Evolutionary conservation across 202 grass and related monocot genomes (phyloP).

Genomic region (Carex sylvatica): DNA sequence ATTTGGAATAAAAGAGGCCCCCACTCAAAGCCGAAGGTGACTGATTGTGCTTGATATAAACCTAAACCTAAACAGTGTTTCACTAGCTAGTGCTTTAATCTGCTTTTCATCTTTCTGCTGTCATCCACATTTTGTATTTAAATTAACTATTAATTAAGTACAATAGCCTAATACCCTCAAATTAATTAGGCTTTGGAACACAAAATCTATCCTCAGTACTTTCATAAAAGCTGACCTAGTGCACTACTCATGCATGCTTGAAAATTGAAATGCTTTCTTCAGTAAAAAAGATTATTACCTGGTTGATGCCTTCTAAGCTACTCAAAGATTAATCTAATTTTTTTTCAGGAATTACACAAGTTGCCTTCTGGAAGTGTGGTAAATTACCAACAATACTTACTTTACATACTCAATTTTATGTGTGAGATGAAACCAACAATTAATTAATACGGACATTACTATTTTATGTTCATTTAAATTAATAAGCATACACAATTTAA

Average conservation of each 20-base stretch:
- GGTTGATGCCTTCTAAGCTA: constrained; percentile 1
- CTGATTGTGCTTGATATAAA: constrained; percentile 14
- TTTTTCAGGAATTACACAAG: background rate
- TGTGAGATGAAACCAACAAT: too few relatives aligned
- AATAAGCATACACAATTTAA: too few relatives aligned
- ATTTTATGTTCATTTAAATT: too few relatives aligned
- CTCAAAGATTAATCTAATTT: constrained; percentile 1
- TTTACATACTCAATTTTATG: background rate
- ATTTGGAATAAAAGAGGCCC: too few relatives aligned
- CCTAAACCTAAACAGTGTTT: constrained; percentile 5
- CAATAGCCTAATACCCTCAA: background rate
- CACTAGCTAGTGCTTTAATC: background rate
- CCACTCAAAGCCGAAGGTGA: background rate
- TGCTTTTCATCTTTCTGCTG: constrained; percentile 1
- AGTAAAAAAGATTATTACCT: background rate
- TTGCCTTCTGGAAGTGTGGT: background rate
- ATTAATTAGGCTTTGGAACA: background rate
- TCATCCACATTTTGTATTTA: background rate
- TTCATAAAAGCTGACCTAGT: background rate
- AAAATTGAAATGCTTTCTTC: background rate
- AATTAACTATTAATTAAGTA: background rate
- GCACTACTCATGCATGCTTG: background rate
- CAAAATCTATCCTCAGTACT: background rate
- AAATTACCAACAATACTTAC: background rate
- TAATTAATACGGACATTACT: too few relatives aligned